Conservation (phyloP, 768 basidiomycete genomes). For the Symmetrospora coprosmae region DNA sequence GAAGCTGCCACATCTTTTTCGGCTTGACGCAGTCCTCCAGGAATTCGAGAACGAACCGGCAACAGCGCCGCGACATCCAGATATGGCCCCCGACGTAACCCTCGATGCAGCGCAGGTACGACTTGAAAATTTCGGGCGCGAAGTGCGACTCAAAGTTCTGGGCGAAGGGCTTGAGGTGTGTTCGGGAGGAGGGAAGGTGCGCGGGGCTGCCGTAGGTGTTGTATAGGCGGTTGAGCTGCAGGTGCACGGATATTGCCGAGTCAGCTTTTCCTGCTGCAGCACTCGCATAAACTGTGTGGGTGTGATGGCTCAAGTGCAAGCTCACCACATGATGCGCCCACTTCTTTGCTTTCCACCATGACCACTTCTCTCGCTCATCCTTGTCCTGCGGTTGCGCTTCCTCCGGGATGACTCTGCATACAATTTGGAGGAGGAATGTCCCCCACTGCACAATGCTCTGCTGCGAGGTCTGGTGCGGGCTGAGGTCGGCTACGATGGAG, state of each 20-base stretch:
- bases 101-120: conserved; percentile 54
- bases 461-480: conserved; percentile 48
- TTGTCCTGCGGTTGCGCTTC: conserved; percentile 17
- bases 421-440: conserved; percentile 55
- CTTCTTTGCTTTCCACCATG: conserved; percentile 89
- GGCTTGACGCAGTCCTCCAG: conserved; percentile 85
- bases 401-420: conserved; percentile 37
- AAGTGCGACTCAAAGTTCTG: conserved; percentile 83
- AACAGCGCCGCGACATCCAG: conserved; percentile 70
- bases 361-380: conserved; percentile 40
- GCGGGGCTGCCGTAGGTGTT: conserved; percentile 69
- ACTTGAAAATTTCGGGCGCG: conserved; percentile 78
- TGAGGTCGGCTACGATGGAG: conserved; percentile 60
- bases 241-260: not conserved
- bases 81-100: conserved; percentile 57
- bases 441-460: conserved; percentile 80
- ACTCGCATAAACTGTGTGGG: conserved; percentile 39
- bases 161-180: conserved; percentile 57
- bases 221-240: conserved; percentile 20
- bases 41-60: conserved; percentile 69
- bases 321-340: conserved; percentile 78
- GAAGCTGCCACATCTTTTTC: conserved; percentile 71
- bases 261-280: not conserved
- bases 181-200: conserved; percentile 60
- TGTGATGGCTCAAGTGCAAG: conserved; percentile 50